phyloP scores from a whole-genome alignment of 2,329 filamentous ascomycete species.

The Hypoxylon sp. region DNA sequence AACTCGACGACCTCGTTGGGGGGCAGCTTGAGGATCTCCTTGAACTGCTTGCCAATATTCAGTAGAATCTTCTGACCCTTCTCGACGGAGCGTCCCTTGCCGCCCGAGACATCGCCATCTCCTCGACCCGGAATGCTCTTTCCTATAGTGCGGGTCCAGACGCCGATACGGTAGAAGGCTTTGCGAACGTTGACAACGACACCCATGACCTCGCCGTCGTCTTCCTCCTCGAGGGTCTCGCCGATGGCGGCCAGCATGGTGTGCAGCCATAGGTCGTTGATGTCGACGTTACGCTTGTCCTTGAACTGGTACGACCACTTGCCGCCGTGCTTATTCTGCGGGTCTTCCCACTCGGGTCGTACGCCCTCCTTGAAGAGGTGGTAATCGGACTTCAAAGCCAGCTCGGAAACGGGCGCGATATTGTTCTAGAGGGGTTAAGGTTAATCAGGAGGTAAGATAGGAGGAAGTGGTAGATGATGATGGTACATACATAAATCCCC shows the following conservation, averaged over 20 bases:
- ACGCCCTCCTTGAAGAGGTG: conserved; percentile 99
- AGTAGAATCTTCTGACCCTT: conserved; percentile 89
- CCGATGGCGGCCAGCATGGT: conserved; percentile 97
- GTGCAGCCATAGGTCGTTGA: conserved; percentile 96
- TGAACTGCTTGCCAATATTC: conserved; percentile 91
- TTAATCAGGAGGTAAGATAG: conserved; percentile 24
- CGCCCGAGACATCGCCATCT: conserved; percentile 78
- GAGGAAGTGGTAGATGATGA: conserved; percentile 11
- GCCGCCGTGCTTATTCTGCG: conserved; percentile 98
- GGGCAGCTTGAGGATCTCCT: conserved; percentile 88
- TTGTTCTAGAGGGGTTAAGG: conserved; percentile 81
- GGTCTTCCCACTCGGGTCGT: conserved; percentile 98
- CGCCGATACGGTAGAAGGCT: conserved; percentile 96
- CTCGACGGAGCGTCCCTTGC: conserved; percentile 82
- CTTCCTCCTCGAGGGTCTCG: conserved; percentile 95
- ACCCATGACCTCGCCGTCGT: conserved; percentile 98
- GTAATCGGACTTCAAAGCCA: conserved; percentile 98
- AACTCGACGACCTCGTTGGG: conserved; percentile 88
- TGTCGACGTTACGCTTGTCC: conserved; percentile 91
- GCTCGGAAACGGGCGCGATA: conserved; percentile 94
- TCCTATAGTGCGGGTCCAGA: conserved; percentile 96
- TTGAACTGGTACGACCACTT: conserved; percentile 99
- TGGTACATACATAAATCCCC: conserved; percentile 91
- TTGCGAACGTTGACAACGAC: conserved; percentile 99
- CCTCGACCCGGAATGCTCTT: conserved; percentile 84